phyloP scores from a whole-genome alignment of 495 filamentous ascomycete genomes.

The Platismatia glauca region DNA sequence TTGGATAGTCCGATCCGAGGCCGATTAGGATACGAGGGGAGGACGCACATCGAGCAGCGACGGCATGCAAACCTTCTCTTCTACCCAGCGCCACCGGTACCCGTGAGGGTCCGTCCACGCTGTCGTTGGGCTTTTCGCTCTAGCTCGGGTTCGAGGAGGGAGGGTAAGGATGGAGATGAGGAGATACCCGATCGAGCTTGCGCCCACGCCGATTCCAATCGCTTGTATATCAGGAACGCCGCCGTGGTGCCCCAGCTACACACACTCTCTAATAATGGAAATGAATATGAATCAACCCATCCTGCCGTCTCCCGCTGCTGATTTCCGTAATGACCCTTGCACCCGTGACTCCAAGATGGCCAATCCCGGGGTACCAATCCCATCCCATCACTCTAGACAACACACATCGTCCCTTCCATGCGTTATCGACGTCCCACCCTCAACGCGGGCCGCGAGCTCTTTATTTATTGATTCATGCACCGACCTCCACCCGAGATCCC shows the following conservation, averaged over 20 bases:
- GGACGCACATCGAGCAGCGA: slow-evolving; percentile 6
- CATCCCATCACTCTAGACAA: too few relatives aligned
- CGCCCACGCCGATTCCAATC: slow-evolving; percentile 3
- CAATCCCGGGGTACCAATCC: too few relatives aligned
- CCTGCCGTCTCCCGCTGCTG: not conserved
- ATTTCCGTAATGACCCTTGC: too few relatives aligned
- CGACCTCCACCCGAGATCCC: too few relatives aligned
- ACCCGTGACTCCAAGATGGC: too few relatives aligned
- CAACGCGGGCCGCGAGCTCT: too few relatives aligned
- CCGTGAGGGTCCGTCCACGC: not conserved
- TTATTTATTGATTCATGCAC: too few relatives aligned
- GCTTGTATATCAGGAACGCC: slow-evolving; percentile 16
- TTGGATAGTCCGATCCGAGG: slow-evolving; percentile 17
- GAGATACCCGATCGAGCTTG: slow-evolving; percentile 10
- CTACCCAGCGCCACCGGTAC: not conserved
- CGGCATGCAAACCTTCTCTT: slow-evolving; percentile 6
- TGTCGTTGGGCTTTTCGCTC: slow-evolving; percentile 1
- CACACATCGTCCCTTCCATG: too few relatives aligned
- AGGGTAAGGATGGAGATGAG: not conserved
- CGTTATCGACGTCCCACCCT: too few relatives aligned
- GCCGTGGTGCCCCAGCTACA: slow-evolving; percentile 9
- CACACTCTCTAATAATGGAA: slow-evolving; percentile 15
- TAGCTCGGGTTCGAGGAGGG: not conserved
- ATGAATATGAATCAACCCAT: not conserved
- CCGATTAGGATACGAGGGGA: slow-evolving; percentile 8